These are phyloP conservation scores for Arabidopsis lyrata DNA, from an alignment of 441 rosid genomes.

Conservation along the genomic window DNA sequence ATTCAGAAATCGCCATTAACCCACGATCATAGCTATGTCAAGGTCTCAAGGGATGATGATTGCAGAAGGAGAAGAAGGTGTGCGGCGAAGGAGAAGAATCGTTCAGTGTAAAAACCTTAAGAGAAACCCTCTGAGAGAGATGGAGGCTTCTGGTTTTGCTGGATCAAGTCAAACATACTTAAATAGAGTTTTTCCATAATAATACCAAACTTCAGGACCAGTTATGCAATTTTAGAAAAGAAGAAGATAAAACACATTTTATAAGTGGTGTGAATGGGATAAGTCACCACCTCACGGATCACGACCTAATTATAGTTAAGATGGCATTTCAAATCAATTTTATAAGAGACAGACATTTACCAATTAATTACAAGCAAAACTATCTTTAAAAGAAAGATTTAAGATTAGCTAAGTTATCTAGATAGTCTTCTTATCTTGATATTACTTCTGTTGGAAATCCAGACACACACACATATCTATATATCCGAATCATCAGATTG, in stretches of 20 bases:
- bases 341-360: slow-evolving; percentile 16
- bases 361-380: not conserved
- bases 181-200: not conserved
- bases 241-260: not conserved
- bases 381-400: slow-evolving; percentile 24
- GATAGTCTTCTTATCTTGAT: slow-evolving; percentile 15
- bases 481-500: not conserved
- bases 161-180: not conserved
- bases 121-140: not conserved
- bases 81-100: slow-evolving; percentile 37
- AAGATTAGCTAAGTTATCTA: slow-evolving; percentile 19
- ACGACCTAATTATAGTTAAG: slow-evolving; percentile 37
- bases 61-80: slow-evolving; percentile 11
- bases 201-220: not conserved
- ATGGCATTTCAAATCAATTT: slow-evolving; percentile 24
- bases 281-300: slow-evolving; percentile 30
- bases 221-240: not conserved
- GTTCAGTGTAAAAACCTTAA: slow-evolving; percentile 31
- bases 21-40: slow-evolving; percentile 42
- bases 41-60: slow-evolving; percentile 17
- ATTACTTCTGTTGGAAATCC: slow-evolving; percentile 19
- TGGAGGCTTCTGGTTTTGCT: not conserved
- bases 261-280: slow-evolving; percentile 29
- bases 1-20: slow-evolving; percentile 46
- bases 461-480: slow-evolving; percentile 10